Base-by-base conservation (phyloP, 2,329 filamentous ascomycete genomes). In the Xylaria sp. region DNA sequence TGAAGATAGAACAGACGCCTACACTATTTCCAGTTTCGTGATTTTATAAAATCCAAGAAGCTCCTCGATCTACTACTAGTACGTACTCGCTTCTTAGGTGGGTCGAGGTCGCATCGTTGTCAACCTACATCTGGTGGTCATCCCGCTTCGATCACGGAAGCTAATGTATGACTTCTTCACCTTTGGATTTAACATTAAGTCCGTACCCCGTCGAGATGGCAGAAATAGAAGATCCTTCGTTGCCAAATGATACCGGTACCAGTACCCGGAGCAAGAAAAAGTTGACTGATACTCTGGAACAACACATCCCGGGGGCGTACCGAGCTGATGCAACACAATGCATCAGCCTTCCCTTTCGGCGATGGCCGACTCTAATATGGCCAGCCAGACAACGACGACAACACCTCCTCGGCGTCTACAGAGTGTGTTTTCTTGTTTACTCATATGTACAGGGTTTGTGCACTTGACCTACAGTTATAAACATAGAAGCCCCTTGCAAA, bases 331-430 rank as follows among this genome's bases (percentile, higher is more conserved):
- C 58, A 55, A 23, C 32, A 59, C 50, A 15, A 65, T 48, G 46
- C 61, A 57, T 59, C 52, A 68, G 68, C 65, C 56, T 70, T 55
- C 61, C 56, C 50, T 56, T 65, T 64, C 65, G 65, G 68, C 59
- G 60, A 68, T 65, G 65, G 37, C 68, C 68, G 68, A 68, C 8
- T 52, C 44, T 44, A 60, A 48, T 34, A 44, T 12, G 7, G 50
- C 57, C 37, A 32, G 46, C 46, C 48, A 25, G 23, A 59, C 52
- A 23, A 63, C 39, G 34, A 63, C 39, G 12, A 25, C 28, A 56
- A 20, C 20, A 46, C 37, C 7, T 58, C 23, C 39, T 46, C 20
- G 37, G 23, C 15, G 37, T 18, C 52, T 55, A 12, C 18, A 56
- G 52, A 18, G 2, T 39, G n/a, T 15, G 10, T 23, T 56, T n/a